Conservation (phyloP, 306 rosid species). For the Cyamopsis tetragonoloba region DNA sequence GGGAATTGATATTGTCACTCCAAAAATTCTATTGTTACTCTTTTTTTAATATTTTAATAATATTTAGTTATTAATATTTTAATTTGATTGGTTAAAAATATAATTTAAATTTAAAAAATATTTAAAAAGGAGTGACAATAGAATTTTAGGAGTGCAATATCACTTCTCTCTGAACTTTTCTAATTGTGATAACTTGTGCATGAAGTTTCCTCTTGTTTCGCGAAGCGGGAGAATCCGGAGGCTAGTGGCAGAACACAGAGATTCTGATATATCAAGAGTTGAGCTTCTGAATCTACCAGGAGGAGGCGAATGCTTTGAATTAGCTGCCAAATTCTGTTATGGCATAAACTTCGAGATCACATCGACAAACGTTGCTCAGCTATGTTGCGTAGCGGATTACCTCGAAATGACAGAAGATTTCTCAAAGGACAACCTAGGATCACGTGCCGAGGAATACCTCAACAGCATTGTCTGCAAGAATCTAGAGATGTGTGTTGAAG, state of each 20-base stretch:
- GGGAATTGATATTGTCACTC: no score
- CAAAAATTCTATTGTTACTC: no score
- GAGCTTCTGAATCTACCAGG: constrained; percentile 94
- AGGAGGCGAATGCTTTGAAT: constrained; percentile 83
- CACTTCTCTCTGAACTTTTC: constrained; percentile 10
- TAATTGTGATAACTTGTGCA: constrained; percentile 15
- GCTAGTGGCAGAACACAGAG: constrained; percentile 91
- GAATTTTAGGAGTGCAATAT: no score
- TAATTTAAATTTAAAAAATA: no score
- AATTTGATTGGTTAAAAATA: no score
- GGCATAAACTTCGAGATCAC: constrained; percentile 96
- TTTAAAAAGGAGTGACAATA: no score
- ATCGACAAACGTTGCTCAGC: constrained; percentile 77
- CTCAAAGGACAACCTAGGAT: constrained; percentile 82
- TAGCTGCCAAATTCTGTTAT: constrained; percentile 95
- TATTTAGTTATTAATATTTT: no score
- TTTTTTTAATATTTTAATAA: no score
- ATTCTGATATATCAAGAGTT: constrained; percentile 83
- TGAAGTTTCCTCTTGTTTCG: constrained; percentile 97
- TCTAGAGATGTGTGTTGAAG: constrained; percentile 93
- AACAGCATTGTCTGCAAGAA: constrained; percentile 77
- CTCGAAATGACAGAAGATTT: constrained; percentile 95
- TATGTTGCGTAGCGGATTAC: constrained; percentile 82
- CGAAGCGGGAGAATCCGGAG: constrained; percentile 91
- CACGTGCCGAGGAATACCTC: constrained; percentile 79